phyloP scores from a whole-genome alignment of 768 basidiomycete species.

The Auricularia sp. region DNA sequence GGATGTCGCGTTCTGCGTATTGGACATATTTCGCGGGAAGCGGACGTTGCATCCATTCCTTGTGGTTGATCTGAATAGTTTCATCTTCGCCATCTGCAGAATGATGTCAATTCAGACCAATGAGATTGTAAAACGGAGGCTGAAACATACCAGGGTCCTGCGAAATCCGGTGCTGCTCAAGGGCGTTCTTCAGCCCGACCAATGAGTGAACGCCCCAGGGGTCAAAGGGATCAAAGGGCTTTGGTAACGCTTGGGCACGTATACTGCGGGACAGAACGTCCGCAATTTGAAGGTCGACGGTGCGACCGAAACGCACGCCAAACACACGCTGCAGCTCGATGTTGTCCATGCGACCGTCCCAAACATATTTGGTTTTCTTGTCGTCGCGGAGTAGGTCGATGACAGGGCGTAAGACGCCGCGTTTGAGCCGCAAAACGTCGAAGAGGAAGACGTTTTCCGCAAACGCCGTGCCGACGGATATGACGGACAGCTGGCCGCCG shows the following conservation, averaged over 20 bases:
- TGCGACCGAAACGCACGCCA: conserved; percentile 21
- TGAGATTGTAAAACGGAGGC: neutral
- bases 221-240: neutral
- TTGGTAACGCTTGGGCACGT: neutral
- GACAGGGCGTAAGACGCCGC: conserved; percentile 18
- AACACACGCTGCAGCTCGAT: conserved; percentile 24
- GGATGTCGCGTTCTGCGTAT: neutral
- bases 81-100: neutral
- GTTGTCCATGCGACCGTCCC: conserved; percentile 35
- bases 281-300: conserved; percentile 34
- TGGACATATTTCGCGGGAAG: neutral
- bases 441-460: conserved; percentile 28
- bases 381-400: conserved; percentile 21
- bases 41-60: neutral
- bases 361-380: conserved; percentile 28
- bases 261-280: conserved; percentile 24
- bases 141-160: neutral
- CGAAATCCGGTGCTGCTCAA: neutral
- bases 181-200: neutral
- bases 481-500: conserved; percentile 26
- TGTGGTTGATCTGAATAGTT: neutral
- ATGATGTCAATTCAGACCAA: neutral
- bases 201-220: neutral
- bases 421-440: conserved; percentile 22
- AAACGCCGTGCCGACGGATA: conserved; percentile 25